These are phyloP conservation scores for sweet orange (Citrus sinensis) DNA, from an alignment of 345 rosid species.

Conservation along the genomic window DNA sequence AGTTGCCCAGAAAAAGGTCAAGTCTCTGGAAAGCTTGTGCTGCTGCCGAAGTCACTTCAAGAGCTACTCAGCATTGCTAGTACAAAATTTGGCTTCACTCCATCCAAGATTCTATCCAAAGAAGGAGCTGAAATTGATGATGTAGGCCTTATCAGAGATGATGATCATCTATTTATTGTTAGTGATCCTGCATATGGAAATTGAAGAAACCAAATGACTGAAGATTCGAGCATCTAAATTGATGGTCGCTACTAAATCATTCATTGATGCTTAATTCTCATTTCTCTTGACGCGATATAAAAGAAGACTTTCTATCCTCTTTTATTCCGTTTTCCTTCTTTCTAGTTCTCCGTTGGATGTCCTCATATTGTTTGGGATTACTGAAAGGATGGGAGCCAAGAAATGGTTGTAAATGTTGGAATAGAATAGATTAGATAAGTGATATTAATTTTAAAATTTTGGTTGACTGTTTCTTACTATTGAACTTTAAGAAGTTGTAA, in stretches of 20 bases:
- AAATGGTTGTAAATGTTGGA: background rate
- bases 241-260: background rate
- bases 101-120: conserved; percentile 48
- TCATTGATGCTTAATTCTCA: background rate
- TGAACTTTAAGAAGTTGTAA: background rate
- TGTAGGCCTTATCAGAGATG: conserved; percentile 69
- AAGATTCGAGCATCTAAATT: background rate
- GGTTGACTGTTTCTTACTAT: background rate
- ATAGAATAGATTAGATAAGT: background rate
- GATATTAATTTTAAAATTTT: background rate
- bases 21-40: conserved; percentile 42
- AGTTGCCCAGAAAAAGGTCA: conserved; percentile 52
- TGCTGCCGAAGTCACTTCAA: conserved; percentile 53
- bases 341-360: background rate
- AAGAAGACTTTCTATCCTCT: background rate
- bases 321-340: background rate
- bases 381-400: background rate
- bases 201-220: background rate
- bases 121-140: conserved; percentile 80
- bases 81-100: conserved; percentile 37
- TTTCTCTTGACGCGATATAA: no score
- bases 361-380: background rate
- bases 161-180: conserved; percentile 62
- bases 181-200: conserved; percentile 14
- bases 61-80: conserved; percentile 59